Evolutionary conservation across 768 basidiomycete genomes (phyloP), one percentile per base, ranked within the genome.

Genomic region (Tricholoma matsutake): DNA sequence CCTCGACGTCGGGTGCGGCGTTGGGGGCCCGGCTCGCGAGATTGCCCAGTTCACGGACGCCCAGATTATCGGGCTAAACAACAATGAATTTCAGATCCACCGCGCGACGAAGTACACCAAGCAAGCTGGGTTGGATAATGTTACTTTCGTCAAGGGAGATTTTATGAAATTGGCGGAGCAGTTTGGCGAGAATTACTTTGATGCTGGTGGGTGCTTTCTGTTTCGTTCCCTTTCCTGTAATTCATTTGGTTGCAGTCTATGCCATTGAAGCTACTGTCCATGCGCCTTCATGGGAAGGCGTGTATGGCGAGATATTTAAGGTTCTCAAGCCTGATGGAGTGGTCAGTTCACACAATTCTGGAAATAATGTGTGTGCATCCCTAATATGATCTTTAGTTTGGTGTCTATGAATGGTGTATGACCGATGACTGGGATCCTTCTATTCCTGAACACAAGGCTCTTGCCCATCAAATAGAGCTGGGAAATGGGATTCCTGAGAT

Each of bases 341-440:
- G 20, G 94, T 96, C 71, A 72, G 92, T 84, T n/a, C 20, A 22
- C 6, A 63, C 4, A 18, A 28, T 56, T 6, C 4, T 4, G 4
- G 29, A 53, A 4, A 51, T 41, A 14, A 52, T 22, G 20, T 9
- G 18, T 25, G 22, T n/a, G n/a, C n/a, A n/a, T n/a, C n/a, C 55
- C n/a, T 34, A n/a, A 65, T 62, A 2, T 61, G 52, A 32, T 16
- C 11, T 32, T 47, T 39, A 96, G 91, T 97, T 97, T 74, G 96
- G 96, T 70, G 91, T 98, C 37, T 99, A 98, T 76, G 97, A 98
- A 73, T 99, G 96, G 96, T 89, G 87, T 75, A 98, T 99, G 97
- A 98, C 97, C 18, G 95, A 98, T 73, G 72, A 75, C 3, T 96
- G 96, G 92, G 91, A 98, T 75, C 84, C 91, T 39, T 83, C 89